Conservation (phyloP, 2,329 filamentous ascomycete genomes). For the Phialophora tarda region DNA sequence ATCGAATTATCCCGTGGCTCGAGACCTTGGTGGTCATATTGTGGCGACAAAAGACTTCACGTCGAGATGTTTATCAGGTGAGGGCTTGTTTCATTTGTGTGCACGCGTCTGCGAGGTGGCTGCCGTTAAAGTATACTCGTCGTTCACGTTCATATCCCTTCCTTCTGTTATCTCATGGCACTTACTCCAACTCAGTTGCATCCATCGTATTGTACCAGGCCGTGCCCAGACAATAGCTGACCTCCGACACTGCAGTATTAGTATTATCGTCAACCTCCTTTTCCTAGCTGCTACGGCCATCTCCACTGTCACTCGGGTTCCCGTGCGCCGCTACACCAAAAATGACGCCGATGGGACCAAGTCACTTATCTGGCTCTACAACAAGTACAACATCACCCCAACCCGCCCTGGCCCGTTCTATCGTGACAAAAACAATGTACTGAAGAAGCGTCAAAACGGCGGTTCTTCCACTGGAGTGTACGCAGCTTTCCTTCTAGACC, state of each 20-base stretch:
- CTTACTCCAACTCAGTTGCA: too few relatives aligned
- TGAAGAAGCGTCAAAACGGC: slow-evolving; percentile 28
- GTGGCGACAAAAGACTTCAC: not conserved
- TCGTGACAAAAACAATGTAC: slow-evolving; percentile 52
- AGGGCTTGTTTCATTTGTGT: not conserved
- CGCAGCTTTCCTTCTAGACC: not conserved
- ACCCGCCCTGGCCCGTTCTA: slow-evolving; percentile 68
- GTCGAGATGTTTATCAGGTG: slow-evolving; percentile 1
- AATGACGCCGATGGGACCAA: slow-evolving; percentile 66
- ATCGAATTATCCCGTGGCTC: not conserved
- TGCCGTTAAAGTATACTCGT: not conserved
- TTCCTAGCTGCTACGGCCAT: slow-evolving; percentile 42
- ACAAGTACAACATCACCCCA: slow-evolving; percentile 67
- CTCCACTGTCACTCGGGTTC: slow-evolving; percentile 50
- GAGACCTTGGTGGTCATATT: not conserved
- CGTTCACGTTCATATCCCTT: not conserved
- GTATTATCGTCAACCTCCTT: slow-evolving; percentile 19
- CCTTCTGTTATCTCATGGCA: not conserved
- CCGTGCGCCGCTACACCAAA: slow-evolving; percentile 62
- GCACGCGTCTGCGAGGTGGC: not conserved
- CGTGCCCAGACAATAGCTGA: not conserved
- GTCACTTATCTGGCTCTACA: slow-evolving; percentile 66
- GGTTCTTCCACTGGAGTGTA: slow-evolving; percentile 27
- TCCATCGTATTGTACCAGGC: not conserved
- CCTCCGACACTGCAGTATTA: slow-evolving; percentile 1